Evolutionary conservation across 2,329 filamentous ascomycete species (phyloP).

Genomic region (Aspergillus hortae): DNA sequence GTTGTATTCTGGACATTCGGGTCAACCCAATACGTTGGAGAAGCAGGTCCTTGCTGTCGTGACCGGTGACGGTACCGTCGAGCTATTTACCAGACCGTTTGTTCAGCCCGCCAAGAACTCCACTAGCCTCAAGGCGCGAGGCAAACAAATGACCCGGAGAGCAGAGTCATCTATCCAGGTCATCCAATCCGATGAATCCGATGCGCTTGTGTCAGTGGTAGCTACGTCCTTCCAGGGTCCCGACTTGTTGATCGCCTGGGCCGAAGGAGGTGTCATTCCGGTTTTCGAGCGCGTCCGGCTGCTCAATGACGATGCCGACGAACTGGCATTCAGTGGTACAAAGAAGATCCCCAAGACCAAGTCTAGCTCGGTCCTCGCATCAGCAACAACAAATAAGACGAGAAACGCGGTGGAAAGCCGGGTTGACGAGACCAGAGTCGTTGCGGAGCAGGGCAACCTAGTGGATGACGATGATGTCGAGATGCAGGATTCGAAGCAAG

Average conservation of each 20-base stretch:
- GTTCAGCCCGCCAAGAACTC: slow-evolving; percentile 31
- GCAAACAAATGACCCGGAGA: slow-evolving; percentile 44
- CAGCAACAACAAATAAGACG: slow-evolving; percentile 52
- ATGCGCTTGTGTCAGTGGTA: slow-evolving; percentile 40
- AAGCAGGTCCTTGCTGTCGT: slow-evolving; percentile 45
- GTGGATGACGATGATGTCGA: slow-evolving; percentile 44
- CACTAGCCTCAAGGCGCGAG: slow-evolving; percentile 42
- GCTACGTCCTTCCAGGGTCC: slow-evolving; percentile 44
- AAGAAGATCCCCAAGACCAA: slow-evolving; percentile 45
- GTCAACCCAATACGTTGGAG: slow-evolving; percentile 19
- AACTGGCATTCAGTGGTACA: slow-evolving; percentile 42
- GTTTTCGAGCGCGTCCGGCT: slow-evolving; percentile 49
- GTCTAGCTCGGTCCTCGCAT: slow-evolving; percentile 40
- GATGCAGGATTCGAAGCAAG: slow-evolving; percentile 37
- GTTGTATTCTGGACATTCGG: slow-evolving; percentile 26
- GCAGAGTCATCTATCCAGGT: slow-evolving; percentile 45
- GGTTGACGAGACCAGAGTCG: slow-evolving; percentile 56
- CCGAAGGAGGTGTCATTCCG: slow-evolving; percentile 48
- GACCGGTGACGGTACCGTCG: slow-evolving; percentile 47
- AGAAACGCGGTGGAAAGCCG: slow-evolving; percentile 49
- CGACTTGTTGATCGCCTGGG: slow-evolving; percentile 46
- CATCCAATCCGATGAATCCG: slow-evolving; percentile 38
- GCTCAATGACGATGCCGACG: slow-evolving; percentile 43
- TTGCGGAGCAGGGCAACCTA: slow-evolving; percentile 50
- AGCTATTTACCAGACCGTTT: slow-evolving; percentile 50